These are phyloP conservation scores for Pseudogymnoascus sp. DNA, from an alignment of 2,329 filamentous ascomycete genomes.

Conservation along the genomic window DNA sequence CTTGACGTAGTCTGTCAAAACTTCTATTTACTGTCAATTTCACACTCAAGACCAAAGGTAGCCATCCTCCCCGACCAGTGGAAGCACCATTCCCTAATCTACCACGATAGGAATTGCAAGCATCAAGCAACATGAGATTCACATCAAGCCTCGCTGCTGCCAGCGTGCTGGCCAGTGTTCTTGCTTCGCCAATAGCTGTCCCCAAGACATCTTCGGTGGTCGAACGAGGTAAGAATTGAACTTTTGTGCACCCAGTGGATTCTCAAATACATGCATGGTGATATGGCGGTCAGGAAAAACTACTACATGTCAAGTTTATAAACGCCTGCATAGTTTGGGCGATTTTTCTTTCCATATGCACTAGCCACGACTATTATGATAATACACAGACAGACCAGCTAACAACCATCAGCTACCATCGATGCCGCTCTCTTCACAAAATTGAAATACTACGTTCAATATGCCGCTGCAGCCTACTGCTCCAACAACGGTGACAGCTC, in stretches of 20 bases:
- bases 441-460: conserved; percentile 18
- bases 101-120: background rate
- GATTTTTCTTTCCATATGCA: background rate
- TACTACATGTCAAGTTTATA: background rate
- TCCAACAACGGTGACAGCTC: conserved; percentile 16
- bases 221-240: background rate
- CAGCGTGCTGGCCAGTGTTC: background rate
- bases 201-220: background rate
- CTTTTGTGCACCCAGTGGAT: background rate
- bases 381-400: background rate
- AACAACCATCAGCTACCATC: conserved; percentile 18
- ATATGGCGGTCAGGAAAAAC: background rate
- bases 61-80: background rate
- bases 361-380: background rate
- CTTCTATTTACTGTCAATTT: background rate
- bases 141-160: background rate
- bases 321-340: background rate
- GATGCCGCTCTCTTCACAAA: conserved; percentile 13
- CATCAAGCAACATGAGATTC: background rate
- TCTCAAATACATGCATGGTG: background rate
- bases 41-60: background rate
- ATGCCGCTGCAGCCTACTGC: conserved; percentile 22
- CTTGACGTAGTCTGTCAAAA: background rate
- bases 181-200: background rate
- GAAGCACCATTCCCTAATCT: background rate